Percentiles rank a stretch among this genome's conserved stretches.
Conservation (phyloP, 2,329 filamentous ascomycete species). For the Ophiocordyceps camponoti-floridani region DNA sequence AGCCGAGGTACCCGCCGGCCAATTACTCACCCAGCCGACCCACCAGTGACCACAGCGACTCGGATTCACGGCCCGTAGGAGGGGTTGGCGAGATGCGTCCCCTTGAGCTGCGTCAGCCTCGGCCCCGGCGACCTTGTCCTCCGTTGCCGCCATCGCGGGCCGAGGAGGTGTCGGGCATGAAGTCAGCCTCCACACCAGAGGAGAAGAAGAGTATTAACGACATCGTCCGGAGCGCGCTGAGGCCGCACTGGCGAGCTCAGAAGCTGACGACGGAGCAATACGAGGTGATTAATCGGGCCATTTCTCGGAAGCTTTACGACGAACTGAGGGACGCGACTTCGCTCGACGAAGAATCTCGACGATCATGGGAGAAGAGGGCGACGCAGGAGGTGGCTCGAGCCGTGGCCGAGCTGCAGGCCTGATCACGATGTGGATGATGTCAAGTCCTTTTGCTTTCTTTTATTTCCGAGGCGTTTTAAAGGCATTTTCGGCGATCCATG, state of each 20-base stretch:
- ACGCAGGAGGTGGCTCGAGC: slow-evolving; percentile 63
- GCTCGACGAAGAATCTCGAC: slow-evolving; percentile 47
- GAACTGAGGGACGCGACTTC: slow-evolving; percentile 34
- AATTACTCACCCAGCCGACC: slow-evolving; percentile 48
- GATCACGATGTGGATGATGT: slow-evolving; percentile 12
- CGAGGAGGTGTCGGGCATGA: slow-evolving; percentile 50
- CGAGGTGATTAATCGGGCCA: slow-evolving; percentile 74
- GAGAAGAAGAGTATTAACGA: slow-evolving; percentile 79
- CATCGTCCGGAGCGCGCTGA: slow-evolving; percentile 69
- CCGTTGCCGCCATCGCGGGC: slow-evolving; percentile 23
- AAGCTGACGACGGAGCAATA: slow-evolving; percentile 79
- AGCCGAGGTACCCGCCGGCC: slow-evolving; percentile 56
- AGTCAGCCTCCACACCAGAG: slow-evolving; percentile 50
- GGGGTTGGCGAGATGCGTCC: slow-evolving; percentile 10
- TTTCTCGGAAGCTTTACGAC: slow-evolving; percentile 78
- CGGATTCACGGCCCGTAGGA: slow-evolving; percentile 16
- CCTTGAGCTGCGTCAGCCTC: slow-evolving; percentile 33
- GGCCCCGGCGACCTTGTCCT: slow-evolving; percentile 25
- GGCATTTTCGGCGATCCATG: slow-evolving; percentile 10
- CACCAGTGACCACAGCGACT: slow-evolving; percentile 27
- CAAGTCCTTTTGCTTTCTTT: slow-evolving; percentile 3
- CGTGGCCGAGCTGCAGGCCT: slow-evolving; percentile 37
- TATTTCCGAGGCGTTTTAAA: slow-evolving; percentile 12
- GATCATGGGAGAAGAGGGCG: slow-evolving; percentile 60
- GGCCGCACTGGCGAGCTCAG: slow-evolving; percentile 65